phyloP scores from a whole-genome alignment of 768 basidiomycete genomes.

The Chalciporus pseudorubinellus region DNA sequence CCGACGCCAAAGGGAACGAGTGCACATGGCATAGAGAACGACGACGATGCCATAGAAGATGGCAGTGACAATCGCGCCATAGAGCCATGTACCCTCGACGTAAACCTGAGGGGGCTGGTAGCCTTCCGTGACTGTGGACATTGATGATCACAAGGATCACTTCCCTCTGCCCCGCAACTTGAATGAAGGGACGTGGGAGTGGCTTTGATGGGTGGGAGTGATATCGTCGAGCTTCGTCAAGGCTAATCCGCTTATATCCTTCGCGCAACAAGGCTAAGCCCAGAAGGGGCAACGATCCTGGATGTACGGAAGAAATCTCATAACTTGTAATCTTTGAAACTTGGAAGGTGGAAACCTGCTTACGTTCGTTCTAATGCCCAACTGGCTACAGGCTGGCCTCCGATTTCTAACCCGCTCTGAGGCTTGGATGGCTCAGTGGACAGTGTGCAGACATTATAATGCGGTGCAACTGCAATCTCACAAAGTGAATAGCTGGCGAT shows the following conservation, averaged over 20 bases:
- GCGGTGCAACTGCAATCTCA: too few species aligned
- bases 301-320: neutral
- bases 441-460: too few species aligned
- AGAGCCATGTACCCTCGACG: conserved; percentile 29
- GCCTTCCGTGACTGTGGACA: conserved; percentile 15
- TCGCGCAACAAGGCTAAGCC: neutral
- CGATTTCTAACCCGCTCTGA: too few species aligned
- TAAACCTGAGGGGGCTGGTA: conserved; percentile 15
- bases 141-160: conserved; percentile 4
- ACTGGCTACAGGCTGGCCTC: neutral
- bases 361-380: neutral
- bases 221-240: neutral
- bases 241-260: conserved; percentile 6
- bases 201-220: neutral
- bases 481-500: too few species aligned
- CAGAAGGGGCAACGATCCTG: neutral
- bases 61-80: conserved; percentile 29
- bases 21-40: conserved; percentile 26
- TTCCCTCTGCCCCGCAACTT: neutral
- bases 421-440: too few species aligned
- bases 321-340: neutral
- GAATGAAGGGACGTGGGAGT: conserved; percentile 7
- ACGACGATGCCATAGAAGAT: conserved; percentile 29
- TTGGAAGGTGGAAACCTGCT: neutral
- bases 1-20: conserved; percentile 26